A percentile compares a stretch with the other conserved stretches of the same genome.
Conservation (phyloP, 2,329 filamentous ascomycete species). For the Penicillium sp. region DNA sequence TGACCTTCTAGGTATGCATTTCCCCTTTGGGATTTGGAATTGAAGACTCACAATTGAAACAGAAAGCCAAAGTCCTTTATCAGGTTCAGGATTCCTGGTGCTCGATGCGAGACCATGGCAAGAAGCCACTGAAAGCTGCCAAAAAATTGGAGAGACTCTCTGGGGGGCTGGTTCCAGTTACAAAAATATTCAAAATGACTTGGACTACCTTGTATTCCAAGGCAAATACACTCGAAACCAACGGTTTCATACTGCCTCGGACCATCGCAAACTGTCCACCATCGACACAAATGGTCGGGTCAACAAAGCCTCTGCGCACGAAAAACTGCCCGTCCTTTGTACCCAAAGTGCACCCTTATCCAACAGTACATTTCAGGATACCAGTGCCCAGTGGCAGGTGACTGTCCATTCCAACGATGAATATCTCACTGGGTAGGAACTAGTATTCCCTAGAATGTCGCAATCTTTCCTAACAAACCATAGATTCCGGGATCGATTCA, state of each 20-base stretch:
- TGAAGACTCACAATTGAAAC: not conserved
- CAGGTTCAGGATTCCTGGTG: constrained; percentile 15
- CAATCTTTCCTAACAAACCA: not conserved
- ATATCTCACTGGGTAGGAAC: constrained; percentile 17
- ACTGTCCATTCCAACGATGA: constrained; percentile 17
- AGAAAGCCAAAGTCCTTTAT: constrained; percentile 17
- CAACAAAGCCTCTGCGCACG: constrained; percentile 6
- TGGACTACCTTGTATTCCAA: constrained; percentile 17
- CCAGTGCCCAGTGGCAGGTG: constrained; percentile 14
- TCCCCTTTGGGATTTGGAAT: not conserved
- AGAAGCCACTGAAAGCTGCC: constrained; percentile 13
- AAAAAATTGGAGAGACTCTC: constrained; percentile 15
- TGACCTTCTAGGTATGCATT: constrained; percentile 15
- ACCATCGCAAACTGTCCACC: constrained; percentile 5
- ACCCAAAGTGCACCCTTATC: constrained; percentile 20
- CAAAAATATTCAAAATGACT: constrained; percentile 1
- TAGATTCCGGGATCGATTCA: constrained; percentile 54
- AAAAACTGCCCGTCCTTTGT: constrained; percentile 16
- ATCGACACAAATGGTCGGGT: constrained; percentile 11
- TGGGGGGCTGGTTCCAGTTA: constrained; percentile 7
- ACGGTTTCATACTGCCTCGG: constrained; percentile 13
- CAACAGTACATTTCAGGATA: constrained; percentile 10
- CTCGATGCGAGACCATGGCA: constrained; percentile 16
- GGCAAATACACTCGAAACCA: constrained; percentile 5
- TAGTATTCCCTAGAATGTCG: too few species aligned